These are phyloP conservation scores for Mimosa pudica DNA, from an alignment of 306 rosid species.

Conservation along the genomic window DNA sequence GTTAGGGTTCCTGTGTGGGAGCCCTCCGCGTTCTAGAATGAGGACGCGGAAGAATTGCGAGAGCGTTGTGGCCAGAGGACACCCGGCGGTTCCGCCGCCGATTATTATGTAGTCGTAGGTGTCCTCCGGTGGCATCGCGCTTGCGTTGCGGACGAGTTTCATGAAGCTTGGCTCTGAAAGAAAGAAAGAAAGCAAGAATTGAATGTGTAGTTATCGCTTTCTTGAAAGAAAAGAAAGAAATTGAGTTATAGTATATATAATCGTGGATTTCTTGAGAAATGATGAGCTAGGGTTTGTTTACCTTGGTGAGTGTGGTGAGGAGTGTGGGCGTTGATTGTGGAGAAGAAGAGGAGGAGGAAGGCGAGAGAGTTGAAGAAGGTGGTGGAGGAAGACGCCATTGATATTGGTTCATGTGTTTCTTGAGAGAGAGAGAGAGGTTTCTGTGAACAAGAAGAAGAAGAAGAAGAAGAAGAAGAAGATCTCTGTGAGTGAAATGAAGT, in stretches of 20 bases:
- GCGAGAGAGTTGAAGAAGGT: too few relatives aligned
- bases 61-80: constrained; percentile 85
- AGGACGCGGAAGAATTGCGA: constrained; percentile 61
- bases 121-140: not conserved
- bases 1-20: constrained; percentile 40
- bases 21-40: constrained; percentile 76
- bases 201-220: not conserved
- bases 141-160: constrained; percentile 6
- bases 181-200: not conserved
- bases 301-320: too few relatives aligned
- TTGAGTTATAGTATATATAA: too few relatives aligned
- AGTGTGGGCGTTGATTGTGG: too few relatives aligned
- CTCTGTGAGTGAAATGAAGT: too few relatives aligned
- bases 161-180: not conserved
- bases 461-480: not conserved
- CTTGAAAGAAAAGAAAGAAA: constrained; percentile 31
- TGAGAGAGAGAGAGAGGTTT: not conserved
- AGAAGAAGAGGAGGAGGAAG: too few relatives aligned
- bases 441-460: not conserved
- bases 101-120: constrained; percentile 20
- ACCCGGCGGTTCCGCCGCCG: constrained; percentile 76
- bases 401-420: not conserved
- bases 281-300: too few relatives aligned
- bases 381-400: too few relatives aligned
- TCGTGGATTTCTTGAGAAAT: too few relatives aligned